Percentiles rank a stretch among this genome's conserved stretches.
Conservation (phyloP, 2,329 filamentous ascomycete genomes). For the Rugonectria rugulosa region DNA sequence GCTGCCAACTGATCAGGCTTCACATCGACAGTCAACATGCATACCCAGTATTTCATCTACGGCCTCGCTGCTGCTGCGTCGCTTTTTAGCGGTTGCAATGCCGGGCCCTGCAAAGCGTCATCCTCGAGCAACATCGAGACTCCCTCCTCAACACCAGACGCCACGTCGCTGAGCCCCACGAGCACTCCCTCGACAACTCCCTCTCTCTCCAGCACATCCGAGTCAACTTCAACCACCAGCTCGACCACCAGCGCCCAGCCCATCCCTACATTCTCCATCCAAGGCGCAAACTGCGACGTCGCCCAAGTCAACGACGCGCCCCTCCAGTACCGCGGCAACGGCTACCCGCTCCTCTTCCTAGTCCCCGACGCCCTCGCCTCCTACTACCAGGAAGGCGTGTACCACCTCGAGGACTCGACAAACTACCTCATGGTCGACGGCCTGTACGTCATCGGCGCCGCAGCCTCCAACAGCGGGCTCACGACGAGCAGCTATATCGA, state of each 20-base stretch:
- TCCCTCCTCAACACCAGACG: too few species aligned
- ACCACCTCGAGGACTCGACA: background rate
- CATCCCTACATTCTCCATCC: background rate
- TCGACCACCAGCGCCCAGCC: background rate
- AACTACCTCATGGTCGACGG: background rate
- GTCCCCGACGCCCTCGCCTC: background rate
- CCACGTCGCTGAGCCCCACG: too few species aligned
- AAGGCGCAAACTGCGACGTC: background rate
- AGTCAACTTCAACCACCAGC: background rate
- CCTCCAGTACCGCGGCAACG: background rate
- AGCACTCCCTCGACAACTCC: slow-evolving; percentile 9
- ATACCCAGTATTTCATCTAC: too few species aligned
- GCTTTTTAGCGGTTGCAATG: too few species aligned
- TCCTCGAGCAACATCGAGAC: too few species aligned
- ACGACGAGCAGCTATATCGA: background rate
- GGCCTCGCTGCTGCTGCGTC: too few species aligned
- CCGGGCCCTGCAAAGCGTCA: too few species aligned
- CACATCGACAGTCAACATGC: too few species aligned
- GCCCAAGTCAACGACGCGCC: background rate
- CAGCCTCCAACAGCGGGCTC: background rate
- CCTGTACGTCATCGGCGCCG: background rate
- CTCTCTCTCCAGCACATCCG: background rate
- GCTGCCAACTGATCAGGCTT: too few species aligned
- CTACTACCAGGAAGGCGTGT: background rate
- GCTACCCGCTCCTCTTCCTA: background rate